These are phyloP conservation scores for Debaryomyces subglobosus DNA, from an alignment of 1,139 yeast species.

Conservation along the genomic window DNA sequence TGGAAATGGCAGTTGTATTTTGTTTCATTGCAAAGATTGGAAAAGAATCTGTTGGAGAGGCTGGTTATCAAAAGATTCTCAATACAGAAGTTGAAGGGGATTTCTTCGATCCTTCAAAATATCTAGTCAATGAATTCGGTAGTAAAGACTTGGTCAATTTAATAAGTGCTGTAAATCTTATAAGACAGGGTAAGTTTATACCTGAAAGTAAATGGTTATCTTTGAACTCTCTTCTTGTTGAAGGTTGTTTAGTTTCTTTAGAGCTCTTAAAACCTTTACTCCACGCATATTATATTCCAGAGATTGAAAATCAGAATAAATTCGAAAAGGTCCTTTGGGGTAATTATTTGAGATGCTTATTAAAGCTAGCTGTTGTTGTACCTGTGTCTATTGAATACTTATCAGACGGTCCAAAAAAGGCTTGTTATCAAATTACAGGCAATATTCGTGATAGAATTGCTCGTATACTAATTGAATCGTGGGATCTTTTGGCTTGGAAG, in stretches of 20 bases:
- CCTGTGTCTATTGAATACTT: slow-evolving; percentile 67
- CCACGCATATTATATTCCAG: slow-evolving; percentile 57
- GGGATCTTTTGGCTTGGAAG: slow-evolving; percentile 79
- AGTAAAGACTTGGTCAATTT: slow-evolving; percentile 49
- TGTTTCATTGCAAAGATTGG: slow-evolving; percentile 60
- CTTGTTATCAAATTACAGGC: slow-evolving; percentile 65
- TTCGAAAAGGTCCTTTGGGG: slow-evolving; percentile 68
- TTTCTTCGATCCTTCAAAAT: slow-evolving; percentile 35
- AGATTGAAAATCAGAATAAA: slow-evolving; percentile 47
- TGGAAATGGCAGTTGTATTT: slow-evolving; percentile 68
- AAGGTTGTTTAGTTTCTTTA: slow-evolving; percentile 59
- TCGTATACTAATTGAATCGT: slow-evolving; percentile 55
- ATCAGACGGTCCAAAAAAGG: slow-evolving; percentile 73
- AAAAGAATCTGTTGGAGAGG: slow-evolving; percentile 47
- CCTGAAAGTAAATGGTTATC: slow-evolving; percentile 75
- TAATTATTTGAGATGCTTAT: slow-evolving; percentile 59
- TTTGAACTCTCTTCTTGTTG: slow-evolving; percentile 60
- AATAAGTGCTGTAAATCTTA: slow-evolving; percentile 57
- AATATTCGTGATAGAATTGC: slow-evolving; percentile 67
- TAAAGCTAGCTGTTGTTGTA: slow-evolving; percentile 55
- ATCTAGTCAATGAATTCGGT: slow-evolving; percentile 38
- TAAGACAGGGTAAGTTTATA: slow-evolving; percentile 61
- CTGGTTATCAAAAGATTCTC: slow-evolving; percentile 41
- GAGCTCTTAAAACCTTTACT: slow-evolving; percentile 62
- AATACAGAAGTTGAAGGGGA: slow-evolving; percentile 30